These are phyloP conservation scores for Penicillium malachiteum DNA, from an alignment of 495 filamentous ascomycete genomes.

Conservation along the genomic window DNA sequence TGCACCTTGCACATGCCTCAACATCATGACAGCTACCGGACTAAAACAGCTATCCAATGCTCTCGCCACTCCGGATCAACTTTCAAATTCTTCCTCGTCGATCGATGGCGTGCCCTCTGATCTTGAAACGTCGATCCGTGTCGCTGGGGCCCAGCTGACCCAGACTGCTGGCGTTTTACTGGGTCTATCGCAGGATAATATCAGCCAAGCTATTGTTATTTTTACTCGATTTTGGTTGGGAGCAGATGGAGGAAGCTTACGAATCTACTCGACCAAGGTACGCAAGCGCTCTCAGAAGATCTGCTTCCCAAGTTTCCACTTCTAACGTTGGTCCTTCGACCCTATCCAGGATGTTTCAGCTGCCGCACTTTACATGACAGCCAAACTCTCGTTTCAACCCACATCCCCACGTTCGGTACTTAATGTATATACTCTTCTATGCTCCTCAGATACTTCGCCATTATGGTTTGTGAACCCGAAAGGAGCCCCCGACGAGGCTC, in stretches of 20 bases:
- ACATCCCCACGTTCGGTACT: constrained; percentile 74
- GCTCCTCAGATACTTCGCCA: constrained; percentile 59
- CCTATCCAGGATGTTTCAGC: constrained; percentile 70
- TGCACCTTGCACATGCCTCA: constrained; percentile 3
- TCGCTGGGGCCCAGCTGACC: constrained; percentile 66
- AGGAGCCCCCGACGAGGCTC: constrained; percentile 32
- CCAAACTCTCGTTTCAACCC: constrained; percentile 79
- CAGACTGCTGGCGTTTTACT: constrained; percentile 87
- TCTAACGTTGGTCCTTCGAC: neutral
- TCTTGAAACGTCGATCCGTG: constrained; percentile 65
- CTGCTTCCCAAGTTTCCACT: neutral
- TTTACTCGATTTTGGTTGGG: constrained; percentile 85
- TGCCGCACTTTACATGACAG: constrained; percentile 74
- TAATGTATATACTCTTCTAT: constrained; percentile 81
- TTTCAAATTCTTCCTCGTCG: constrained; percentile 65
- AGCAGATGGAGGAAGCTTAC: constrained; percentile 60
- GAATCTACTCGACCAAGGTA: constrained; percentile 57
- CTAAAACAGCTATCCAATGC: constrained; percentile 73
- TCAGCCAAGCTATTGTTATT: constrained; percentile 84
- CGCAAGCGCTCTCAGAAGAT: neutral
- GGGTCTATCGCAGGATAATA: constrained; percentile 81
- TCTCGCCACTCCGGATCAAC: constrained; percentile 78
- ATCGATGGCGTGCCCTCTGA: constrained; percentile 72
- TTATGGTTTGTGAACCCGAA: constrained; percentile 50
- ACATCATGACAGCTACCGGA: constrained; percentile 28